Evolutionary conservation across 225 moss, liverwort and hornwort species (phyloP), one percentile per base, ranked within the genome.

Genomic region (Ulota crispa): DNA sequence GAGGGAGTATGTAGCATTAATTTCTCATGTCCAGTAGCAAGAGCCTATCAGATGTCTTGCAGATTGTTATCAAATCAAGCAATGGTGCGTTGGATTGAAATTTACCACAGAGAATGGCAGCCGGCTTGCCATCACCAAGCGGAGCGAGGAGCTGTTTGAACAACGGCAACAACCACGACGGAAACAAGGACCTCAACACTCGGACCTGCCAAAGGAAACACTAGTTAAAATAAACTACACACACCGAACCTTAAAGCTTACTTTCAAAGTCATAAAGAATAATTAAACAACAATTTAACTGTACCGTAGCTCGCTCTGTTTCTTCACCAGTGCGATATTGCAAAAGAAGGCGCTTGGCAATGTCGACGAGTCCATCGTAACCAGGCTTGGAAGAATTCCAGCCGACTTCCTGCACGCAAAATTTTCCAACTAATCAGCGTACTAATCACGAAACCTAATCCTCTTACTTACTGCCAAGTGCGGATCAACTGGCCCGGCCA

Each of bases 301-400:
- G 55, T 89, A 98, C 98, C 86, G 93, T 92, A 37, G 93, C 87
- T 83, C 88, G 89, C 85, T 98, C 98, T 62, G 92, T 92, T 79
- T 94, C 95, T 78, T 87, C 83, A 65, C 94, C 87, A 20, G 87
- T 85, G 52, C 88, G 87, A 60, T 88, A 92, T 14, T 89, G 87
- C 83, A 90, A 59, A 70, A 94, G 95, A 20, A 90, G 86, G 55
- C 92, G 92, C 88, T 93, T 95, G 26, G 94, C 93, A 80, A 94
- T 81, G 81, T 98, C 98, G 56, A 98, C 89, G 53, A 98, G 89
- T 56, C 98, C 98, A 69, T 92, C 90, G 73, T 94, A 98, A 80
- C 95, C 98, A 73, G 94, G 86, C 76, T 92, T 92, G 53, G 85
- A 47, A 36, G 95, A 95, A 79, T 95, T 92, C 98, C 98, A 98